These are phyloP conservation scores for Carpinus viminea DNA, from an alignment of 306 rosid species.

Conservation along the genomic window DNA sequence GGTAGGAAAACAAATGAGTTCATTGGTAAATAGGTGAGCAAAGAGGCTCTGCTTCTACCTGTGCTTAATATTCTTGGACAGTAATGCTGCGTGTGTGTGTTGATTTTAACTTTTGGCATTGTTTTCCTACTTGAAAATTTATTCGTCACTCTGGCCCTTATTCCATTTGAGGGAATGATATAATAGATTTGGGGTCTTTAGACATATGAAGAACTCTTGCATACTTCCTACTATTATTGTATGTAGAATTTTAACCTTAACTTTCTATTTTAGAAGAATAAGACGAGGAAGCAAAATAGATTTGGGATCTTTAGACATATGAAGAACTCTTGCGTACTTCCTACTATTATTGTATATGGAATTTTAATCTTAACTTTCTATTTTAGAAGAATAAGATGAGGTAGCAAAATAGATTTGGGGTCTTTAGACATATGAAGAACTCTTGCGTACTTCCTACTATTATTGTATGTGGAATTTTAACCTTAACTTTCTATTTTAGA, in stretches of 20 bases:
- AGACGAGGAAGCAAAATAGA: too few relatives aligned
- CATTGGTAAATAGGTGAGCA: too few relatives aligned
- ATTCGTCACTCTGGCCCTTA: not conserved
- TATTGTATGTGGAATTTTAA: too few relatives aligned
- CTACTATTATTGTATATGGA: too few relatives aligned
- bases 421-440: not conserved
- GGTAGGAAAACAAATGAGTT: too few relatives aligned
- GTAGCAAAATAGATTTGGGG: not conserved
- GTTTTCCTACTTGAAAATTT: too few relatives aligned
- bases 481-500: too few relatives aligned
- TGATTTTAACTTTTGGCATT: too few relatives aligned
- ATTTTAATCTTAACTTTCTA: too few relatives aligned
- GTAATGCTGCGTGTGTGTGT: not conserved
- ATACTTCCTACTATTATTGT: not conserved
- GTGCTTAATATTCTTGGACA: not conserved
- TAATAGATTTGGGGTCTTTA: not conserved
- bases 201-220: not conserved
- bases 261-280: too few relatives aligned
- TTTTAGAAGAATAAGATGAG: too few relatives aligned
- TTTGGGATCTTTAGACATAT: not conserved
- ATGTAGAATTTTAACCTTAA: too few relatives aligned
- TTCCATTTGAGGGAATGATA: not conserved
- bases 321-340: not conserved
- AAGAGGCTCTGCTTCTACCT: not conserved
- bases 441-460: not conserved